Evolutionary conservation across 371 early-diverging fungal species (phyloP).

Genomic region (Entomophthora muscae): DNA sequence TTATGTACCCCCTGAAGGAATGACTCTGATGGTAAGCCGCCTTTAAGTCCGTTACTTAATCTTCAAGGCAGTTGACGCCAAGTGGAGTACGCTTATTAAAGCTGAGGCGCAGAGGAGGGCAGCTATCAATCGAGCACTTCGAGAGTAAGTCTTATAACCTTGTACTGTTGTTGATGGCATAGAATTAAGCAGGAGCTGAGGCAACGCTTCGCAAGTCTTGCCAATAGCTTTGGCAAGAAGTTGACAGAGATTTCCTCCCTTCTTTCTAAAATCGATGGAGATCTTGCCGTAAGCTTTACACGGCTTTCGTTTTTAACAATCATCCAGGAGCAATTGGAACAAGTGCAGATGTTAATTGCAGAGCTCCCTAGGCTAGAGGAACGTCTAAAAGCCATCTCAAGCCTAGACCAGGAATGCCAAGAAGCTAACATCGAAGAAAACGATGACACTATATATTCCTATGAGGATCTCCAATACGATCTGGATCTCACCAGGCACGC

Average conservation of each 20-base stretch:
- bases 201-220: conserved; percentile 49
- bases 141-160: conserved; percentile 31
- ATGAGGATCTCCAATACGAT: conserved; percentile 78
- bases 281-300: conserved; percentile 25
- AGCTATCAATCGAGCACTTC: conserved; percentile 55
- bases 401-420: conserved; percentile 44
- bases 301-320: neutral
- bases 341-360: conserved; percentile 30
- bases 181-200: conserved; percentile 62
- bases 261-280: conserved; percentile 49
- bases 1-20: conserved; percentile 63
- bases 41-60: neutral
- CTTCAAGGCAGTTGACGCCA: conserved; percentile 47
- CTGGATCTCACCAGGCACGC: conserved; percentile 54
- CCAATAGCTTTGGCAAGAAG: conserved; percentile 49
- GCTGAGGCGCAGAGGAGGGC: conserved; percentile 63
- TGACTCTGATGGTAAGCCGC: conserved; percentile 25
- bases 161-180: neutral
- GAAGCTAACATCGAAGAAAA: conserved; percentile 86
- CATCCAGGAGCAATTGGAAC: conserved; percentile 40
- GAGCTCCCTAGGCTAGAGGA: conserved; percentile 30
- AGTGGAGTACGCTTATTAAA: conserved; percentile 48
- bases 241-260: conserved; percentile 44
- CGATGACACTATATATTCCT: conserved; percentile 76
- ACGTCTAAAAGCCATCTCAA: conserved; percentile 31